phyloP scores from a whole-genome alignment of 768 basidiomycete species.

The Mycena venus region DNA sequence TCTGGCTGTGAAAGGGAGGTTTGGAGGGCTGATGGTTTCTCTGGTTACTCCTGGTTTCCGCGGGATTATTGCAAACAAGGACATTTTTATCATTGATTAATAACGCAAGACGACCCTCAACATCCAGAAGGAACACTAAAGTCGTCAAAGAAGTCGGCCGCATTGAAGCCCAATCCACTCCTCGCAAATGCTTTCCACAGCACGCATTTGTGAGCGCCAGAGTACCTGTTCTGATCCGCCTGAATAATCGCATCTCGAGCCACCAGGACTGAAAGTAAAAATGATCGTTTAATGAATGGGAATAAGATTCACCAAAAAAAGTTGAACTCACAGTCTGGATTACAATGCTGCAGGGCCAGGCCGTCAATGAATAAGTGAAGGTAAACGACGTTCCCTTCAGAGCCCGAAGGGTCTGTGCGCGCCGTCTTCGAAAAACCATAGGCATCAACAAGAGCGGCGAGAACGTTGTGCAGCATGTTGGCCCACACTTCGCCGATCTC shows the following conservation, averaged over 20 bases:
- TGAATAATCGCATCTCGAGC: conserved; percentile 51
- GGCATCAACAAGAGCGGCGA: conserved; percentile 40
- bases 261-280: conserved; percentile 12
- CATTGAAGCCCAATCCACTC: conserved; percentile 48
- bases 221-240: conserved; percentile 50
- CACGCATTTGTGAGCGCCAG: conserved; percentile 48
- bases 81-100: too few species aligned
- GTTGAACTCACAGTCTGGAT: conserved; percentile 1
- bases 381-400: conserved; percentile 48
- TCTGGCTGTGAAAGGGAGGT: too few species aligned
- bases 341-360: conserved; percentile 6
- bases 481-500: conserved; percentile 57
- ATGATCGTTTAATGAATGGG: not conserved
- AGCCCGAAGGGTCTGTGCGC: conserved; percentile 39
- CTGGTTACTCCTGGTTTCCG: too few species aligned
- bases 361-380: conserved; percentile 51
- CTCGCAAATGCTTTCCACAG: conserved; percentile 49
- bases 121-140: conserved; percentile 33
- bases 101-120: too few species aligned
- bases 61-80: too few species aligned
- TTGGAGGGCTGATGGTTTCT: too few species aligned
- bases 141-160: conserved; percentile 44
- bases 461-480: conserved; percentile 52
- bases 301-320: not conserved
- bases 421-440: conserved; percentile 41